Percentiles rank a stretch among this genome's conserved stretches.
These are phyloP conservation scores for Stachybotrys elegans DNA, from an alignment of 2,329 filamentous ascomycete species.

Conservation along the genomic window DNA sequence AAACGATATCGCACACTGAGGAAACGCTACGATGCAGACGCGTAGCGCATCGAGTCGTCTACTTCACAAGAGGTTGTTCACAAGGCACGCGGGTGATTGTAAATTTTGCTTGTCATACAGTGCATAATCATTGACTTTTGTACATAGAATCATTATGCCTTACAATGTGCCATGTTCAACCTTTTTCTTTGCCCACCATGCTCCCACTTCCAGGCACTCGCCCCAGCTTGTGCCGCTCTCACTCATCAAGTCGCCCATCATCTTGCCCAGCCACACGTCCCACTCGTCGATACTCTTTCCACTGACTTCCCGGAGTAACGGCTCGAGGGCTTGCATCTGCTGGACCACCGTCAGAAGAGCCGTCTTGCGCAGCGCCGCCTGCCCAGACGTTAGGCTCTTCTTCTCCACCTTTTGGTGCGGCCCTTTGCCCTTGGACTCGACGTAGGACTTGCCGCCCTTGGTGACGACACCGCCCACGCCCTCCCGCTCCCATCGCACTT, in stretches of 20 bases:
- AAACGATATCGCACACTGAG: slow-evolving; percentile 84
- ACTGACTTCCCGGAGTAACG: slow-evolving; percentile 73
- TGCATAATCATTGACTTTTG: no score
- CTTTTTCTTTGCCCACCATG: slow-evolving; percentile 80
- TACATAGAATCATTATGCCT: neutral
- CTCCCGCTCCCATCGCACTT: slow-evolving; percentile 83
- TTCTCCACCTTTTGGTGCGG: slow-evolving; percentile 31
- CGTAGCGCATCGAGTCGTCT: no score
- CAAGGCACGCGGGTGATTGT: no score
- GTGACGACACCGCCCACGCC: slow-evolving; percentile 59
- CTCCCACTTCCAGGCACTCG: slow-evolving; percentile 81
- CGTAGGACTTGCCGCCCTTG: slow-evolving; percentile 55
- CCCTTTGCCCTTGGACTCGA: slow-evolving; percentile 44
- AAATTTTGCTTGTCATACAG: no score
- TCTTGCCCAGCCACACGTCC: slow-evolving; percentile 82
- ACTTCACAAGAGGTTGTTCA: no score
- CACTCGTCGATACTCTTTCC: slow-evolving; percentile 89
- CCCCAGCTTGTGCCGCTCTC: slow-evolving; percentile 75
- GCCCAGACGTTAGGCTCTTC: slow-evolving; percentile 58
- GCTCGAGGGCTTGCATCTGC: slow-evolving; percentile 81
- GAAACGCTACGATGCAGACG: slow-evolving; percentile 64
- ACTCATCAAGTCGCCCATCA: slow-evolving; percentile 79
- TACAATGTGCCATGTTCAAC: no score
- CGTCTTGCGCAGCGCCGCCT: slow-evolving; percentile 69
- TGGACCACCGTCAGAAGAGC: slow-evolving; percentile 79